Evolutionary conservation across 2,329 filamentous ascomycete species (phyloP).

Genomic region (Colletotrichum sp.): DNA sequence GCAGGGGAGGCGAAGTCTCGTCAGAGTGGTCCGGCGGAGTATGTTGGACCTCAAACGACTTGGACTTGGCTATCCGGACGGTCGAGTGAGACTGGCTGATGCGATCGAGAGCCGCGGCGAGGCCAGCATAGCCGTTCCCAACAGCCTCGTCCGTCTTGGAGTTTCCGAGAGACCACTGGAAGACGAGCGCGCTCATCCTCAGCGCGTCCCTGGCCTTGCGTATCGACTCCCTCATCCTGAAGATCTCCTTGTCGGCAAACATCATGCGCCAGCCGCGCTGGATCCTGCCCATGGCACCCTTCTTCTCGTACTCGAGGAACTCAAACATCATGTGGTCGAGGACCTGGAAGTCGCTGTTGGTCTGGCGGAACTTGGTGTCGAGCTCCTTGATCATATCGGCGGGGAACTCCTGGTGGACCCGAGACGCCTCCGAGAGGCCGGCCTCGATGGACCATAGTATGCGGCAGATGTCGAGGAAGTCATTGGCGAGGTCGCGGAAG

Average conservation of each 20-base stretch:
- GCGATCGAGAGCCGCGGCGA: conserved; percentile 67
- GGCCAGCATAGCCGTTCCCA: conserved; percentile 71
- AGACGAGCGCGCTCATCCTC: conserved; percentile 67
- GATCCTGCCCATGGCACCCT: conserved; percentile 63
- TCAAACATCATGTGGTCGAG: conserved; percentile 68
- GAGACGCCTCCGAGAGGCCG: conserved; percentile 61
- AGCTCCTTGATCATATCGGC: conserved; percentile 67
- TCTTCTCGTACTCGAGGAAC: conserved; percentile 67
- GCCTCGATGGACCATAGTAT: conserved; percentile 73
- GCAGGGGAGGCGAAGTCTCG: not conserved
- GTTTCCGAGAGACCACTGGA: conserved; percentile 68
- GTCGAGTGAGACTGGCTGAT: conserved; percentile 37
- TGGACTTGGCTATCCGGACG: conserved; percentile 29
- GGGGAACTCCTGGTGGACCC: conserved; percentile 58
- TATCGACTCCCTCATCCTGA: conserved; percentile 63
- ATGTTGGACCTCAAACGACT: conserved; percentile 29
- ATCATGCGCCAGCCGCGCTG: conserved; percentile 67
- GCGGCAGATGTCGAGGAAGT: conserved; percentile 71
- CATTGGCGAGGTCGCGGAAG: conserved; percentile 65
- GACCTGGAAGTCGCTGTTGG: conserved; percentile 65
- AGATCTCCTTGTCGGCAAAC: conserved; percentile 66
- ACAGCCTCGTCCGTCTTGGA: conserved; percentile 63
- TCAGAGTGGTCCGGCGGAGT: not conserved
- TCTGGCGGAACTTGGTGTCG: conserved; percentile 66
- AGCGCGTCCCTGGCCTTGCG: conserved; percentile 64